Evolutionary conservation across 495 filamentous ascomycete species (phyloP).

Genomic region (Endocarpon pusillum): DNA sequence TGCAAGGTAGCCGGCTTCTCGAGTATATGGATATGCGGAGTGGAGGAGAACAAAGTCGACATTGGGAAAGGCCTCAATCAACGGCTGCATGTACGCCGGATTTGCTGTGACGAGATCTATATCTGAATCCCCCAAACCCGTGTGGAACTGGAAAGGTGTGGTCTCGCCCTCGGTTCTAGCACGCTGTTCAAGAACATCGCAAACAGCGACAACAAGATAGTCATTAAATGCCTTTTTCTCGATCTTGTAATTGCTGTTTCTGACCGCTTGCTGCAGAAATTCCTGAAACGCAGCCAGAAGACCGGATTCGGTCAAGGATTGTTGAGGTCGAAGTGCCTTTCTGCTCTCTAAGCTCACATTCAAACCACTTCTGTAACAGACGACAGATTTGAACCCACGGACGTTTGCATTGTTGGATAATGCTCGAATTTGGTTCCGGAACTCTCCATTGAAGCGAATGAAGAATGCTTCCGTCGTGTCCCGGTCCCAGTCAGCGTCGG

Average conservation of each 20-base stretch:
- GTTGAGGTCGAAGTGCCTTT: background rate
- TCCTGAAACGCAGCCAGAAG: conserved; percentile 12
- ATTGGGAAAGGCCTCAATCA: conserved; percentile 50
- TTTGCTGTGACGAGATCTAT: conserved; percentile 52
- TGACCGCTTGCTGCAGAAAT: conserved; percentile 7
- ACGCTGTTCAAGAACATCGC: conserved; percentile 13
- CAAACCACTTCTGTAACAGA: conserved; percentile 72
- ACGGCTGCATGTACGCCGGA: conserved; percentile 56
- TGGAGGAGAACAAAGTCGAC: conserved; percentile 71
- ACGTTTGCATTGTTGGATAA: conserved; percentile 48
- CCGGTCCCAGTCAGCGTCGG: conserved; percentile 5
- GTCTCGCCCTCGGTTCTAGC: conserved; percentile 12
- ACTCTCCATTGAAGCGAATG: conserved; percentile 25
- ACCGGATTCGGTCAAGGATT: conserved; percentile 13
- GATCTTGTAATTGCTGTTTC: conserved; percentile 30
- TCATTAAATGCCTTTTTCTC: conserved; percentile 47
- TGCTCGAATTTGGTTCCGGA: conserved; percentile 29
- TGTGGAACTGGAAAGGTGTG: conserved; percentile 79
- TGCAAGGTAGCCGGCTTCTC: conserved; percentile 68
- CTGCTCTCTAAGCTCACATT: conserved; percentile 16
- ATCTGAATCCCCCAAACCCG: conserved; percentile 73
- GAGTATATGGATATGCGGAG: conserved; percentile 70
- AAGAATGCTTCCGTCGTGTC: conserved; percentile 19
- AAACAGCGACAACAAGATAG: conserved; percentile 42
- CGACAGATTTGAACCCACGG: conserved; percentile 68